A percentile compares a stretch with the other conserved stretches of the same genome.
phyloP scores from a whole-genome alignment of 768 basidiomycete species.

The Mycena leptocephala region DNA sequence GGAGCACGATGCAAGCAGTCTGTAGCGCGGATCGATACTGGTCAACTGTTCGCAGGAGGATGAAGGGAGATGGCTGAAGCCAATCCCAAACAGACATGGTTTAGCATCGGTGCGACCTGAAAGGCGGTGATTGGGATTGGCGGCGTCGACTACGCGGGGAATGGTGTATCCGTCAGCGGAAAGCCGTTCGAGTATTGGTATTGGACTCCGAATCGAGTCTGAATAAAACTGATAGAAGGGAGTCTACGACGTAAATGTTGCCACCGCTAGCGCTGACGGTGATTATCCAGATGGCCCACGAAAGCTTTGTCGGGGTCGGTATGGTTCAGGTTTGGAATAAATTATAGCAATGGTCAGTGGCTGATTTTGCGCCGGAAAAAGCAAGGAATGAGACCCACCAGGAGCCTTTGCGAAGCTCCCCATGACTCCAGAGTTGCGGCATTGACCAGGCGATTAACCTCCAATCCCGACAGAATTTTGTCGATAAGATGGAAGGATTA shows the following conservation, averaged over 20 bases:
- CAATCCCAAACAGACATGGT: not conserved
- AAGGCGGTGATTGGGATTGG: conserved; percentile 21
- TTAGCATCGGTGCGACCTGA: too few species aligned
- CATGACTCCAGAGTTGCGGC: conserved; percentile 6
- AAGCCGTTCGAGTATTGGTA: conserved; percentile 14
- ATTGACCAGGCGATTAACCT: conserved; percentile 9
- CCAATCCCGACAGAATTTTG: conserved; percentile 22
- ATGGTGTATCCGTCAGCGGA: not conserved
- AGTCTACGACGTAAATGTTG: conserved; percentile 2
- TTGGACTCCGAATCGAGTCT: not conserved
- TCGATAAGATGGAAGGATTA: not conserved
- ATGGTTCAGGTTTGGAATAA: conserved; percentile 6
- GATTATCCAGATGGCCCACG: not conserved
- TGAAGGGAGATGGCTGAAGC: not conserved
- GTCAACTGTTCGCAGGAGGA: conserved; percentile 11
- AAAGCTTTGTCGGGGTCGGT: conserved; percentile 1
- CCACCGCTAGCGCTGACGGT: conserved; percentile 16
- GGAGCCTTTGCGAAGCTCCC: not conserved
- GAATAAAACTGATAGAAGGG: not conserved
- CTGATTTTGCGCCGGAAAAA: conserved; percentile 11
- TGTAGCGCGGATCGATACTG: not conserved
- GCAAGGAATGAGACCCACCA: conserved; percentile 20
- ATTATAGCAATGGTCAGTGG: conserved; percentile 20
- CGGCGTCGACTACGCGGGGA: not conserved
- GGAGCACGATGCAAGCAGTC: conserved; percentile 3